phyloP scores from a whole-genome alignment of 2,329 filamentous ascomycete species.

The Cladosporium velox region DNA sequence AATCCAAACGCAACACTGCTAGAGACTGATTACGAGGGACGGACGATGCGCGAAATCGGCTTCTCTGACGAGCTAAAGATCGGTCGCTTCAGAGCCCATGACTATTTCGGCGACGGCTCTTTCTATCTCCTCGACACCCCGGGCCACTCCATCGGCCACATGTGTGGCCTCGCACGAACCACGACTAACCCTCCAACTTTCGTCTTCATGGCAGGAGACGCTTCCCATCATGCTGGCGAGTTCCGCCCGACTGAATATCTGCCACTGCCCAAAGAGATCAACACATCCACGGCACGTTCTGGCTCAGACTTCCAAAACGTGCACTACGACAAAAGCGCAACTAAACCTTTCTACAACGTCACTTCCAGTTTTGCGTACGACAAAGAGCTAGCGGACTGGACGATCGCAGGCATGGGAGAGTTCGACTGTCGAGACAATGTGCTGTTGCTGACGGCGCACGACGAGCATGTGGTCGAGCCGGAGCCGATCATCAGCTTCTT shows the following conservation, averaged over 20 bases:
- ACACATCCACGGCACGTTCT: slow-evolving; percentile 38
- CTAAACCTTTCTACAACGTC: slow-evolving; percentile 41
- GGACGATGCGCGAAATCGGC: slow-evolving; percentile 41
- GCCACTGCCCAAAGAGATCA: slow-evolving; percentile 40
- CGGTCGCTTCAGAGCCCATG: slow-evolving; percentile 50
- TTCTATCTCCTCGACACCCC: slow-evolving; percentile 59
- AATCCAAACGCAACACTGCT: slow-evolving; percentile 42
- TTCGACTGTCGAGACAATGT: slow-evolving; percentile 38
- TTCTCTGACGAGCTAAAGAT: slow-evolving; percentile 46
- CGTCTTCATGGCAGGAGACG: slow-evolving; percentile 55
- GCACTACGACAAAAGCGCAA: slow-evolving; percentile 39
- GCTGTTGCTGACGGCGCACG: slow-evolving; percentile 37
- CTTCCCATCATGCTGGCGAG: slow-evolving; percentile 41
- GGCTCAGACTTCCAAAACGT: slow-evolving; percentile 45
- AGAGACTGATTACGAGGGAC: slow-evolving; percentile 45
- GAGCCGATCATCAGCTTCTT: slow-evolving; percentile 43
- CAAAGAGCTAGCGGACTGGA: slow-evolving; percentile 39
- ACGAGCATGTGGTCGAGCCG: slow-evolving; percentile 35
- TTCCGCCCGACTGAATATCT: slow-evolving; percentile 46
- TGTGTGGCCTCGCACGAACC: slow-evolving; percentile 53
- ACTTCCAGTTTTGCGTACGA: slow-evolving; percentile 38
- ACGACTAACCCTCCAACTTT: slow-evolving; percentile 42
- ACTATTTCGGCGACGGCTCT: slow-evolving; percentile 59
- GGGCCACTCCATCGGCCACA: slow-evolving; percentile 55
- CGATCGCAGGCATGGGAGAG: slow-evolving; percentile 36